Evolutionary conservation across 2,329 filamentous ascomycete genomes (phyloP).

Genomic region (Paecilomyces variotii): DNA sequence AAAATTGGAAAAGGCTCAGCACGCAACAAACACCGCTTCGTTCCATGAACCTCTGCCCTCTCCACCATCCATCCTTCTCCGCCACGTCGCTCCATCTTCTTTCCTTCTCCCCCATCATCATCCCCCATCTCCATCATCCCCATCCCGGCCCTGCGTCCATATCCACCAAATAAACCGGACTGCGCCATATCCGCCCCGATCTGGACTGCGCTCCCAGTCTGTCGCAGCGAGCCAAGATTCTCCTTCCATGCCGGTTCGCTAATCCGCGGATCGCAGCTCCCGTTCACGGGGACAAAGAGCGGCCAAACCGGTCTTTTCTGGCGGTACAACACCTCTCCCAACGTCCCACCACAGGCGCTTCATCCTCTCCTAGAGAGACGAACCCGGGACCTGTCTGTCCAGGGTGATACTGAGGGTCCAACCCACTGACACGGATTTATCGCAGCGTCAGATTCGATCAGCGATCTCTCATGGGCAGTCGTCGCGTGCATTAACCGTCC

Average conservation of each 20-base stretch:
- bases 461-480: neutral
- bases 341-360: neutral
- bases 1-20: constrained; percentile 6
- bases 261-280: neutral
- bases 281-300: constrained; percentile 9
- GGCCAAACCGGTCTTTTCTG: constrained; percentile 2
- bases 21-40: constrained; percentile 2
- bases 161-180: neutral
- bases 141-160: constrained; percentile 5
- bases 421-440: neutral
- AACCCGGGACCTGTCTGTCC: neutral
- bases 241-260: neutral
- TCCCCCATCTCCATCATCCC: constrained; percentile 9
- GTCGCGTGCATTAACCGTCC: neutral
- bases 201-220: constrained; percentile 8
- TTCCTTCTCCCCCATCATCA: constrained; percentile 4
- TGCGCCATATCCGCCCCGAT: constrained; percentile 8
- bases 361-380: neutral
- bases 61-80: constrained; percentile 1
- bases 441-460: neutral
- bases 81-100: constrained; percentile 4
- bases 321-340: neutral
- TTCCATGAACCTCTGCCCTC: neutral
- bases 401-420: neutral
- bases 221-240: neutral